Base-by-base conservation (phyloP, 768 basidiomycete genomes). In the Asterophora lycoperdoides region DNA sequence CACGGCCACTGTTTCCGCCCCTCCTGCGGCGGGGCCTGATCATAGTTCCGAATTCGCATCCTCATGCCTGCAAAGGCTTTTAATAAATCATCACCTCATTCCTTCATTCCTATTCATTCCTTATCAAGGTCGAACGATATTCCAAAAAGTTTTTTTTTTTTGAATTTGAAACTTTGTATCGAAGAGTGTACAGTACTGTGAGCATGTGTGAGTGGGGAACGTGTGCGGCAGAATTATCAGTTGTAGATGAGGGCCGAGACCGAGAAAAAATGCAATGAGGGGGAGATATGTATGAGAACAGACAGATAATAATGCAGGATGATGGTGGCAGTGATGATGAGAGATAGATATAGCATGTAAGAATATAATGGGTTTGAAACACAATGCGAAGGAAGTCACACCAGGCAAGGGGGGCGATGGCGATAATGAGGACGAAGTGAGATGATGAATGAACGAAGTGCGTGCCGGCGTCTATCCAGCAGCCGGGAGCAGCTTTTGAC, bases 391-490 rank as follows among this genome's bases (percentile, higher is more conserved):
- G 32, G 8, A 42, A 37, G 49, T 19, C 19, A 18, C 43, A 34
- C 23, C 43, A 37, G 14, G 39, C 34, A 51, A 36, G 19, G 41
- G 28, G 35, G 36, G 35, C 8, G 42, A 11, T 46, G n/a, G n/a
- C n/a, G 54, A 51, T 51, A 49, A 20, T 55, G 54, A 46, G 50
- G 49, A 55, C 41, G 48, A 33, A 49, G 46, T 20, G 30, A 42
- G 48, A n/a, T 40, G 39, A 30, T 23, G 23, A 23, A 23, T 3
- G 54, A 55, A 55, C 46, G 30, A 42, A 52, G 10, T 40, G 39
- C 20, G 41, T 26, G 43, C 44, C 40, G 43, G 37, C 41, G 54
- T 52, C 47, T 39, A 26, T 18, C 44, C 38, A 49, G 44, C 44
- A 33, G 15, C n/a, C 42, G 33, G 15, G 14, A 23, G 15, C 14